phyloP scores from a whole-genome alignment of 768 basidiomycete species.

The Tubosaeta sp. region DNA sequence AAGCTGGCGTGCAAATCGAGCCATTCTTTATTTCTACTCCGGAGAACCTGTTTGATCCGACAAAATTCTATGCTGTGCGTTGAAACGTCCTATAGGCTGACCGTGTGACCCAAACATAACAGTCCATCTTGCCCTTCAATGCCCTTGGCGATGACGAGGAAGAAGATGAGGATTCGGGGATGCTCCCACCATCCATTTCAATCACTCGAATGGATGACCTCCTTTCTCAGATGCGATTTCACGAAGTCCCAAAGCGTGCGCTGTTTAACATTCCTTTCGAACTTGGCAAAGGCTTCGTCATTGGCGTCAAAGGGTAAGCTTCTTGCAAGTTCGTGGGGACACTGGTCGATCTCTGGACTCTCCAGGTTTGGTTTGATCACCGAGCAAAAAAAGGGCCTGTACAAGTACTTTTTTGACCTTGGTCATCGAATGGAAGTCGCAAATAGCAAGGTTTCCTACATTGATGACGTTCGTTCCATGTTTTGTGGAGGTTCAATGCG shows the following conservation, averaged over 20 bases:
- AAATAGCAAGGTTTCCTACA: slow-evolving; percentile 60
- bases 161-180: slow-evolving; percentile 41
- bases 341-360: slow-evolving; percentile 3
- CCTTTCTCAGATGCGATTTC: slow-evolving; percentile 74
- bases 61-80: slow-evolving; percentile 77
- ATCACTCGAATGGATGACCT: slow-evolving; percentile 76
- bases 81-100: background rate
- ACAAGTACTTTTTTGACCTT: slow-evolving; percentile 79
- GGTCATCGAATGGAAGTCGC: slow-evolving; percentile 79
- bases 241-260: slow-evolving; percentile 79
- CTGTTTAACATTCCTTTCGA: slow-evolving; percentile 79
- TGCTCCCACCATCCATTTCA: slow-evolving; percentile 67
- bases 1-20: slow-evolving; percentile 74
- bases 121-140: slow-evolving; percentile 61
- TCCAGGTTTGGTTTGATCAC: slow-evolving; percentile 82
- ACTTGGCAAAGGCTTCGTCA: slow-evolving; percentile 66
- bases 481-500: background rate
- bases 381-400: slow-evolving; percentile 78
- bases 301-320: slow-evolving; percentile 78
- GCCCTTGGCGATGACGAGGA: slow-evolving; percentile 42
- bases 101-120: slow-evolving; percentile 6
- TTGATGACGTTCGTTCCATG: slow-evolving; percentile 53
- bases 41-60: slow-evolving; percentile 62
- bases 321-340: background rate
- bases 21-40: slow-evolving; percentile 84